phyloP scores from a whole-genome alignment of 202 grass and related monocot species.

The Zizania palustris region DNA sequence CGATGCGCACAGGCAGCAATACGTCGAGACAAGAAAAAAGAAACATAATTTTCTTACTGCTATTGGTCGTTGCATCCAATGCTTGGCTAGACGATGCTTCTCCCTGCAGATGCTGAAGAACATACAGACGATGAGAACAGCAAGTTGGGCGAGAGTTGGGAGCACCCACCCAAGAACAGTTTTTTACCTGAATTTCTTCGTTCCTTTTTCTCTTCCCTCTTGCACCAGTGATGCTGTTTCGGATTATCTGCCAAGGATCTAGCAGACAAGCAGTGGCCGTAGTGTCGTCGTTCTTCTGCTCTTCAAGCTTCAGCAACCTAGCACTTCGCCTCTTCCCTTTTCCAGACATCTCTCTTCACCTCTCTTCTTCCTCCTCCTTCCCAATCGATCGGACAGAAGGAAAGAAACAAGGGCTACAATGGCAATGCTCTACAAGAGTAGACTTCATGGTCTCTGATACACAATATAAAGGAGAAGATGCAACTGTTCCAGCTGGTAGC shows the following conservation, averaged over 20 bases:
- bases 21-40: neutral
- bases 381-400: neutral
- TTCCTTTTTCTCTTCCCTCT: constrained; percentile 53
- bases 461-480: neutral
- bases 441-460: constrained; percentile 1
- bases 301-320: constrained; percentile 63
- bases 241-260: constrained; percentile 51
- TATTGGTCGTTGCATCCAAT: constrained; percentile 11
- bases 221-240: constrained; percentile 44
- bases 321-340: constrained; percentile 72
- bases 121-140: neutral
- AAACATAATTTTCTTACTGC: constrained; percentile 22
- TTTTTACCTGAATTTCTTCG: constrained; percentile 34
- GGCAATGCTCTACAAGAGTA: constrained; percentile 17
- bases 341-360: constrained; percentile 48
- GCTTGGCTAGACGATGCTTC: constrained; percentile 47
- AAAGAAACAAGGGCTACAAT: neutral
- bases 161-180: neutral
- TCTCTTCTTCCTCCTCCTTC: neutral
- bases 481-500: constrained; percentile 44
- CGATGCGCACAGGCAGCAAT: neutral
- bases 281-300: constrained; percentile 57
- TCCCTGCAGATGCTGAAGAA: constrained; percentile 55
- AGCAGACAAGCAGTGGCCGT: constrained; percentile 11
- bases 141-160: neutral